phyloP scores from a whole-genome alignment of 177 flowering plant species.

The Vitis hybrid region DNA sequence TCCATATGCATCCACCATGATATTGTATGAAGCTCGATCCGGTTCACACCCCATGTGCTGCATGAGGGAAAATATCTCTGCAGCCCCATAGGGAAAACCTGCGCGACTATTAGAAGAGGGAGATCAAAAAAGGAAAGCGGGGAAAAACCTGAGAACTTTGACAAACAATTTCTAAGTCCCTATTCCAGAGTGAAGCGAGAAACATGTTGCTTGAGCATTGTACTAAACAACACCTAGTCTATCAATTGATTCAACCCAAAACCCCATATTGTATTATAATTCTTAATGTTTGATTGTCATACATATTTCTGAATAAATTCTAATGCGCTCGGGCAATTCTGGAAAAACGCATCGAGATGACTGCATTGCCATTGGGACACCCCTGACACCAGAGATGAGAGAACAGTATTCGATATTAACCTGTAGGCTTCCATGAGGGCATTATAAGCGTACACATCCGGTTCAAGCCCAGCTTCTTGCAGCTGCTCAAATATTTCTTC shows the following conservation, averaged over 20 bases:
- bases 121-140: neutral
- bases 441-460: slow-evolving; percentile 90
- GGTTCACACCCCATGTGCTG: slow-evolving; percentile 97
- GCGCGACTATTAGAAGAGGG: slow-evolving; percentile 60
- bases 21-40: slow-evolving; percentile 91
- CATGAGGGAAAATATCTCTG: slow-evolving; percentile 92
- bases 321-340: neutral
- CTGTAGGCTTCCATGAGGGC: slow-evolving; percentile 96
- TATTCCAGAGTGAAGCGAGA: neutral
- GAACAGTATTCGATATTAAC: slow-evolving; percentile 24
- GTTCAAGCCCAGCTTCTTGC: slow-evolving; percentile 86
- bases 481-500: slow-evolving; percentile 85
- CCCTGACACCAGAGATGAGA: neutral
- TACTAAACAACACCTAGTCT: neutral
- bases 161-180: neutral
- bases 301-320: too few species aligned
- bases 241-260: neutral
- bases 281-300: neutral
- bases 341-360: neutral
- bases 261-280: neutral
- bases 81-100: slow-evolving; percentile 79
- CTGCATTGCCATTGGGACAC: neutral
- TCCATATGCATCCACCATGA: slow-evolving; percentile 96
- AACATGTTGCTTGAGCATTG: neutral
- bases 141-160: neutral